phyloP scores from a whole-genome alignment of 352 stramenopile genomes.

The Nothophytophthora sp. region DNA sequence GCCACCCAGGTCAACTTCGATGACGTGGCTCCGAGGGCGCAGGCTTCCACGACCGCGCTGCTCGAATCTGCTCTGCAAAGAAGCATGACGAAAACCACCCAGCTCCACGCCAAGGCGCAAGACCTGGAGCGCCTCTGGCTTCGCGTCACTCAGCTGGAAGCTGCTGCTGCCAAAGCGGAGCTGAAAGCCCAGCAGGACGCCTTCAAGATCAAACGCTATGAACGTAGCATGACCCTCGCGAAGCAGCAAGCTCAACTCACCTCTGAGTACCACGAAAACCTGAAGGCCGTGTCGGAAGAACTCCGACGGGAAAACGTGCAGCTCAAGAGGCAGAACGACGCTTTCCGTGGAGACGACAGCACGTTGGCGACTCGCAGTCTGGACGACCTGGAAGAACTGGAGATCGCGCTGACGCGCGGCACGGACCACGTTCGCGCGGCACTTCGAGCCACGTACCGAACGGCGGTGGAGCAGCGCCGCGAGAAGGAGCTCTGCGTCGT shows the following conservation, averaged over 20 bases:
- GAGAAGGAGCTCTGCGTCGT: conserved; percentile 48
- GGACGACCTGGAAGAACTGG: conserved; percentile 46
- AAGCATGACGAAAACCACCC: conserved; percentile 32
- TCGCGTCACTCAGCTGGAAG: conserved; percentile 23
- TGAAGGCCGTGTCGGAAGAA: conserved; percentile 23
- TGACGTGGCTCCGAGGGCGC: not conserved
- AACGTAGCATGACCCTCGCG: conserved; percentile 34
- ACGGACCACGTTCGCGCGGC: conserved; percentile 33
- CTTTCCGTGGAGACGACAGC: conserved; percentile 20
- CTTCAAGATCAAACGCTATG: conserved; percentile 25
- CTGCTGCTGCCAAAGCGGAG: conserved; percentile 11
- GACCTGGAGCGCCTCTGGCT: conserved; percentile 43
- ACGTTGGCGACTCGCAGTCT: conserved; percentile 27
- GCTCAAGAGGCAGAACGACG: conserved; percentile 15
- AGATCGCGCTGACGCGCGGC: conserved; percentile 23
- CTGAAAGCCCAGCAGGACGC: conserved; percentile 21
- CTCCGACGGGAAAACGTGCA: conserved; percentile 26
- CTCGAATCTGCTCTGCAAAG: conserved; percentile 37
- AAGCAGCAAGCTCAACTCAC: conserved; percentile 31
- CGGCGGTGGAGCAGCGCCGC: conserved; percentile 14
- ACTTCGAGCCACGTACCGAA: conserved; percentile 31
- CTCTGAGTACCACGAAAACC: conserved; percentile 32
- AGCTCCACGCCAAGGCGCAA: conserved; percentile 43
- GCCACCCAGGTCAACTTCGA: conserved; percentile 32
- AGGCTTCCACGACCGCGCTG: conserved; percentile 1